Conservation (phyloP, 2,329 filamentous ascomycete species). For the Capronia americana region DNA sequence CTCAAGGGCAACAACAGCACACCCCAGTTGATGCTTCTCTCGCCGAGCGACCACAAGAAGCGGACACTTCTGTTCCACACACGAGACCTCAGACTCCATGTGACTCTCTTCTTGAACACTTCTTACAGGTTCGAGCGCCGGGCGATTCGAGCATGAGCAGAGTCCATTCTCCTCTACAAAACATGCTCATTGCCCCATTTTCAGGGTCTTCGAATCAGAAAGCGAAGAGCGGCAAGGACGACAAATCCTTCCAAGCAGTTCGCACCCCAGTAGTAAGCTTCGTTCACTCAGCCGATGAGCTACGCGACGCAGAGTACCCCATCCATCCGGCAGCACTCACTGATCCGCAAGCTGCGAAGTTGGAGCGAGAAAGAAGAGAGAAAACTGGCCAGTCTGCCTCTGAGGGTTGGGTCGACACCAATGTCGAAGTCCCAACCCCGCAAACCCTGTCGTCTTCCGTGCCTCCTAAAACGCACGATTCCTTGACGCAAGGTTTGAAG, state of each 20-base stretch:
- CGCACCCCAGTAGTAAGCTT: conserved; percentile 84
- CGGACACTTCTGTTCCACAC: not conserved
- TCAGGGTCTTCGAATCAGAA: conserved; percentile 72
- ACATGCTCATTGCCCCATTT: conserved; percentile 78
- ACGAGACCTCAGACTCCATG: not conserved
- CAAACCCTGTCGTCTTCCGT: conserved; percentile 1
- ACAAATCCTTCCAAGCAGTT: conserved; percentile 72
- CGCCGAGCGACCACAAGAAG: not conserved
- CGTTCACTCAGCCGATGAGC: conserved; percentile 72
- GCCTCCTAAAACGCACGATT: conserved; percentile 14
- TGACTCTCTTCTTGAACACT: conserved; percentile 76
- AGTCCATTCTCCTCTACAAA: conserved; percentile 84
- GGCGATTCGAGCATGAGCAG: conserved; percentile 81
- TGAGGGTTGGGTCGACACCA: conserved; percentile 83
- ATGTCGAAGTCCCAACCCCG: conserved; percentile 66
- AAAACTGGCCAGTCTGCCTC: conserved; percentile 53
- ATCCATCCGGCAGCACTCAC: conserved; percentile 78
- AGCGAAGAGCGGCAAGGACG: conserved; percentile 61
- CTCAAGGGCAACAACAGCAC: not conserved
- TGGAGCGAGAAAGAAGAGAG: conserved; percentile 61
- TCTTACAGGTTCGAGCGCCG: conserved; percentile 88
- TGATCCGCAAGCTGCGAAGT: conserved; percentile 61
- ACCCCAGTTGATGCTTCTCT: not conserved
- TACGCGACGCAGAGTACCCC: conserved; percentile 82
- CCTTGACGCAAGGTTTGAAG: conserved; percentile 76